Conservation (phyloP, 164 flowering plant genomes). For the Malania oleifera region DNA sequence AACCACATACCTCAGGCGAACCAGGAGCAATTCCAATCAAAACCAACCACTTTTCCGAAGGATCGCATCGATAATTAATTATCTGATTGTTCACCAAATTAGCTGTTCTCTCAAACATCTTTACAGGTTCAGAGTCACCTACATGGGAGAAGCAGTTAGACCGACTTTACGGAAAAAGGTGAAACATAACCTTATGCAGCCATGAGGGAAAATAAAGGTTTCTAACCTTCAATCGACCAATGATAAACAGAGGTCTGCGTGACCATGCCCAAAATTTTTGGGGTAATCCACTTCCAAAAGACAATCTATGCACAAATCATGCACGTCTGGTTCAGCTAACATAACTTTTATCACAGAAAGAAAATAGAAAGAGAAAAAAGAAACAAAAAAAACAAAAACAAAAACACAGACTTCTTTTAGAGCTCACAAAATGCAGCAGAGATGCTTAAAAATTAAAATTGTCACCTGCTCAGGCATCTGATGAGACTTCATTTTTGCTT, state of each 20-base stretch:
- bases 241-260: slow-evolving; percentile 95
- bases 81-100: slow-evolving; percentile 88
- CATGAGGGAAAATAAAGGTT: neutral
- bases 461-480: slow-evolving; percentile 97
- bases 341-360: neutral
- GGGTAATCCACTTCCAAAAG: slow-evolving; percentile 98
- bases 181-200: neutral
- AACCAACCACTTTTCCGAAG: slow-evolving; percentile 95
- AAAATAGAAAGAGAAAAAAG: neutral
- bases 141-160: slow-evolving; percentile 12
- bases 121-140: slow-evolving; percentile 95
- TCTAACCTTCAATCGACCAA: slow-evolving; percentile 92
- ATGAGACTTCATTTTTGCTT: slow-evolving; percentile 93
- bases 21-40: slow-evolving; percentile 99
- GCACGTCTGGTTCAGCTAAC: neutral
- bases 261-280: slow-evolving; percentile 84
- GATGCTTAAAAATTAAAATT: neutral
- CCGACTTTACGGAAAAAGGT: neutral
- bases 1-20: slow-evolving; percentile 69
- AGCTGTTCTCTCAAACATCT: slow-evolving; percentile 96
- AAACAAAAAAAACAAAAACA: neutral
- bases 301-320: slow-evolving; percentile 49
- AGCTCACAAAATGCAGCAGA: neutral
- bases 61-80: slow-evolving; percentile 89
- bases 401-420: too few relatives aligned